These are phyloP conservation scores for Xerocomus potaroensis DNA, from an alignment of 768 basidiomycete genomes.

Conservation along the genomic window DNA sequence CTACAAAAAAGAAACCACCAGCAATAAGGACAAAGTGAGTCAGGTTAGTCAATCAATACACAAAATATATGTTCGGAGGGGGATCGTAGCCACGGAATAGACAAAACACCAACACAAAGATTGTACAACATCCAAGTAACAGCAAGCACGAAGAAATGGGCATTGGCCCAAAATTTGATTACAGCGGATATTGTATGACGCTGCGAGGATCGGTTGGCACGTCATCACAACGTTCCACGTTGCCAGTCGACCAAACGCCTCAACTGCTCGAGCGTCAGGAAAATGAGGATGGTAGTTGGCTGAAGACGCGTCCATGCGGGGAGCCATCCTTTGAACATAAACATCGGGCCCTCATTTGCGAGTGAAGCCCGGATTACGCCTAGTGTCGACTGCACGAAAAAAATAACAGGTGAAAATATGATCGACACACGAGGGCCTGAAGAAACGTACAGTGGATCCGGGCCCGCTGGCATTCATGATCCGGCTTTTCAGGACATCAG, in stretches of 20 bases:
- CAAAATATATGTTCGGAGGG: not conserved
- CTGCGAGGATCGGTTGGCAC: not conserved
- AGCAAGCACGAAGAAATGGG: not conserved
- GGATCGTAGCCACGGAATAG: not conserved
- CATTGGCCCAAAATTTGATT: not conserved
- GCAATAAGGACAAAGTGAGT: too few relatives aligned
- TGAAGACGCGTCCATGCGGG: constrained; percentile 84
- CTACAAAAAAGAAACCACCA: too few relatives aligned
- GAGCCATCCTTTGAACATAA: constrained; percentile 92
- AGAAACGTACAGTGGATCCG: constrained; percentile 59
- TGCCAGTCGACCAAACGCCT: constrained; percentile 67
- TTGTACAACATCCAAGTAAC: not conserved
- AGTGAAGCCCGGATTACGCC: constrained; percentile 65
- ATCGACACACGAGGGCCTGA: not conserved
- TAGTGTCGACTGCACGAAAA: constrained; percentile 58
- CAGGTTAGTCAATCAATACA: not conserved
- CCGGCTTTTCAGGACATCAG: constrained; percentile 84
- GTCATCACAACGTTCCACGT: constrained; percentile 30
- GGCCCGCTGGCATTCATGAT: constrained; percentile 89
- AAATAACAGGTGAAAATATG: not conserved
- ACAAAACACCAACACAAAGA: not conserved
- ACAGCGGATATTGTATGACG: not conserved
- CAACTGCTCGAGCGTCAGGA: constrained; percentile 78
- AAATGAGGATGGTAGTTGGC: constrained; percentile 85
- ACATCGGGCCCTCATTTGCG: constrained; percentile 73